Percentiles rank a stretch among this genome's conserved stretches.
phyloP scores from a whole-genome alignment of 345 rosid genomes.

The Atalantia buxifolia region DNA sequence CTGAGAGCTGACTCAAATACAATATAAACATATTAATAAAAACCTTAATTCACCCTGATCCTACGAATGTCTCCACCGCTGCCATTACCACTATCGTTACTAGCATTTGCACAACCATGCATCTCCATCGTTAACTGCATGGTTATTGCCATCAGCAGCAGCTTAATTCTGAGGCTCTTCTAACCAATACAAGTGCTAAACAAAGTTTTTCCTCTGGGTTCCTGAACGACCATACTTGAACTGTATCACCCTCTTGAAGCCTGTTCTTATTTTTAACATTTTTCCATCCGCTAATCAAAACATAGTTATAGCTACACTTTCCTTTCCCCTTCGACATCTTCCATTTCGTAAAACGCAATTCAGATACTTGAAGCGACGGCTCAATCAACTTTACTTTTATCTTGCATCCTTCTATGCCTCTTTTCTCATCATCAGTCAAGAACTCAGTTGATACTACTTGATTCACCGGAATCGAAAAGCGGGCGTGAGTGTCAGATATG shows the following conservation, averaged over 20 bases:
- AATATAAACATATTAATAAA: too few relatives aligned
- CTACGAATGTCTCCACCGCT: neutral
- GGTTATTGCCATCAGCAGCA: neutral
- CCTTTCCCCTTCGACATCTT: too few relatives aligned
- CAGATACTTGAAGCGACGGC: neutral
- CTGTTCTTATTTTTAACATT: neutral
- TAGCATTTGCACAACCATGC: neutral
- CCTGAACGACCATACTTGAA: constrained; percentile 12
- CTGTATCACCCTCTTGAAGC: neutral
- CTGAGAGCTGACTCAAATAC: too few relatives aligned
- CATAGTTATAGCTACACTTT: neutral
- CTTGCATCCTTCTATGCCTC: too few relatives aligned
- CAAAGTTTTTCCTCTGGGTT: neutral
- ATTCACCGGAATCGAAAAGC: neutral
- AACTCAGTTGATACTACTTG: neutral
- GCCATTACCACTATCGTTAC: neutral
- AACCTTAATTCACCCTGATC: neutral
- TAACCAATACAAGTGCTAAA: neutral
- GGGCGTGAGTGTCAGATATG: neutral
- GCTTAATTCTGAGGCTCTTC: neutral
- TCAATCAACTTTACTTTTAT: neutral
- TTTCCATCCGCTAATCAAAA: neutral
- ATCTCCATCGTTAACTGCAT: neutral
- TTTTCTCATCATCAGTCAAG: neutral
- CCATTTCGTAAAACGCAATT: neutral